Percentiles rank a stretch among this genome's conserved stretches.
These are phyloP conservation scores for Penicillium tannophilum DNA, from an alignment of 495 filamentous ascomycete species.

Conservation along the genomic window DNA sequence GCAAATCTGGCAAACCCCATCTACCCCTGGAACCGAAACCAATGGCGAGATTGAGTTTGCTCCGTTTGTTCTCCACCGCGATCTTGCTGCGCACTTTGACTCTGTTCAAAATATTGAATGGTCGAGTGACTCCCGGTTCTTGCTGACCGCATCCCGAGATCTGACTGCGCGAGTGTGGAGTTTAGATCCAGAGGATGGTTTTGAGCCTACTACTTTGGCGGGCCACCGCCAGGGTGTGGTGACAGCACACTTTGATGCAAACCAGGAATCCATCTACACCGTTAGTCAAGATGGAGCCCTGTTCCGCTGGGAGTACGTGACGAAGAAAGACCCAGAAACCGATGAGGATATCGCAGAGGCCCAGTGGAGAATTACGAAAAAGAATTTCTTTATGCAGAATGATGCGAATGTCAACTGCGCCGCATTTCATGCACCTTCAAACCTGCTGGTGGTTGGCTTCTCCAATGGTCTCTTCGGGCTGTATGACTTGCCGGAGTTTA, in stretches of 20 bases:
- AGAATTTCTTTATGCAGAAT: slow-evolving; percentile 91
- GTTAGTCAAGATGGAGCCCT: slow-evolving; percentile 69
- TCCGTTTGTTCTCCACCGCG: slow-evolving; percentile 85
- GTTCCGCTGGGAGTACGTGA: slow-evolving; percentile 64
- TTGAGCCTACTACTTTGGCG: slow-evolving; percentile 83
- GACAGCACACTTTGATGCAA: slow-evolving; percentile 87
- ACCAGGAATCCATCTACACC: slow-evolving; percentile 89
- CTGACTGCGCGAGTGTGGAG: slow-evolving; percentile 95
- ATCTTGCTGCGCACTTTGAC: slow-evolving; percentile 87
- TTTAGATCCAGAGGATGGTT: slow-evolving; percentile 80
- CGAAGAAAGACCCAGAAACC: slow-evolving; percentile 57
- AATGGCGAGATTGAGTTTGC: slow-evolving; percentile 92
- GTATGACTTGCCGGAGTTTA: slow-evolving; percentile 97
- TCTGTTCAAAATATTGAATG: slow-evolving; percentile 82
- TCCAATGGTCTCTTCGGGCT: slow-evolving; percentile 91
- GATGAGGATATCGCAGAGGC: slow-evolving; percentile 62
- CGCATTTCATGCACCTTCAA: slow-evolving; percentile 81
- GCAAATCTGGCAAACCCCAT: slow-evolving; percentile 95
- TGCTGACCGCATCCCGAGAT: slow-evolving; percentile 88
- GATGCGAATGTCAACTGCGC: slow-evolving; percentile 86
- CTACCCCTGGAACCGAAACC: slow-evolving; percentile 71
- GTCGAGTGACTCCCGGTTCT: slow-evolving; percentile 94
- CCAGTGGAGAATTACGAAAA: slow-evolving; percentile 83
- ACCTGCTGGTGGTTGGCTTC: slow-evolving; percentile 88
- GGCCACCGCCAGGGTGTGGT: slow-evolving; percentile 87